Conservation (phyloP, 495 filamentous ascomycete genomes). For the Neurospora sp. region DNA sequence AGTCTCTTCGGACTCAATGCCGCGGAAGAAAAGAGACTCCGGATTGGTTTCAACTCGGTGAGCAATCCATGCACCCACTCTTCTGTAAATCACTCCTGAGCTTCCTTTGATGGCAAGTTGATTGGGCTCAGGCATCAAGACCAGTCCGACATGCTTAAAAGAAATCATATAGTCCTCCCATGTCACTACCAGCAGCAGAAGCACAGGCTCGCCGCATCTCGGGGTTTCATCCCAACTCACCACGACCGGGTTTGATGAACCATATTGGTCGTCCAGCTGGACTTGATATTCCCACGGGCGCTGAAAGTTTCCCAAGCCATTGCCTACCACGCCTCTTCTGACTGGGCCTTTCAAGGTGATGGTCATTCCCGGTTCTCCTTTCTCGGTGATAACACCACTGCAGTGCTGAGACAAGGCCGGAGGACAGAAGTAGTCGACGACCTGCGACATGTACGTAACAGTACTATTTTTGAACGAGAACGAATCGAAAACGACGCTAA, state of each 20-base stretch:
- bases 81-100: neutral
- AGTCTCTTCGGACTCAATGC: neutral
- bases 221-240: neutral
- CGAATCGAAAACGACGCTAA: neutral
- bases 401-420: neutral
- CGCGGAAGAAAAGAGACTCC: neutral
- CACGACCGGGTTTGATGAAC: neutral
- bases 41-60: no score
- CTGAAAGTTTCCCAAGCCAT: neutral
- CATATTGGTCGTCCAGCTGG: neutral
- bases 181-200: neutral
- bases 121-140: neutral
- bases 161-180: neutral
- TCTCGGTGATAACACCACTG: neutral
- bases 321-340: neutral
- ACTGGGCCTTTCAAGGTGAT: neutral
- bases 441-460: neutral
- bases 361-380: neutral
- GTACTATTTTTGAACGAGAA: neutral
- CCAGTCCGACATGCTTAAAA: neutral
- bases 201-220: neutral
- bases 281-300: rapidly evolving
- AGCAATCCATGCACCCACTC: neutral
- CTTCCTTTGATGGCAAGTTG: neutral
- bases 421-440: neutral